Conservation (phyloP, 2,329 filamentous ascomycete species). For the Huntiella decipiens region DNA sequence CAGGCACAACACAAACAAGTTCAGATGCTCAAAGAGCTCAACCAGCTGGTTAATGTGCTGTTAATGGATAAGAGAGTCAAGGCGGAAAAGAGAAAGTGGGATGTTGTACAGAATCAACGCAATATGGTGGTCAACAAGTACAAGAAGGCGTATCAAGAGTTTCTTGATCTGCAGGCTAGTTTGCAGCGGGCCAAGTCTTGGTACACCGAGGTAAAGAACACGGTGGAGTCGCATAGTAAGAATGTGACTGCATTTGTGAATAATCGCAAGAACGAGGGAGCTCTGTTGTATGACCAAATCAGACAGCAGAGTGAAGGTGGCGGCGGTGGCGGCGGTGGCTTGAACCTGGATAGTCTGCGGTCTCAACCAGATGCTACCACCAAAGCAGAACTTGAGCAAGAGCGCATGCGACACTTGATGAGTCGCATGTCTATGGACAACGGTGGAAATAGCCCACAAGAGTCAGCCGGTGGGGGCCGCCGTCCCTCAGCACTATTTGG, state of each 20-base stretch:
- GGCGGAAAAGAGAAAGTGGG: slow-evolving; percentile 88
- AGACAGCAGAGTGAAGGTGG: slow-evolving; percentile 31
- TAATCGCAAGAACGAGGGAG: slow-evolving; percentile 79
- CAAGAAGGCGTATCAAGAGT: slow-evolving; percentile 80
- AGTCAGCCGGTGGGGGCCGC: slow-evolving; percentile 10
- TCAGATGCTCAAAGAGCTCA: slow-evolving; percentile 85
- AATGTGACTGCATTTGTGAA: slow-evolving; percentile 96
- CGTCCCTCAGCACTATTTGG: slow-evolving; percentile 29
- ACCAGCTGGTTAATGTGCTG: slow-evolving; percentile 65
- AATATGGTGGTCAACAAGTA: slow-evolving; percentile 70
- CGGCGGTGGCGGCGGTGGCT: too few species aligned
- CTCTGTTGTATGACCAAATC: slow-evolving; percentile 73
- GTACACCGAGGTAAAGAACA: slow-evolving; percentile 91
- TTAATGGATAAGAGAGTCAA: slow-evolving; percentile 87
- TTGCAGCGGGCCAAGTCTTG: slow-evolving; percentile 77
- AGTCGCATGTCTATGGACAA: slow-evolving; percentile 84
- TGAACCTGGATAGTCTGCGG: too few species aligned
- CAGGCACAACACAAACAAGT: slow-evolving; percentile 94
- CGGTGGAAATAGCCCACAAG: slow-evolving; percentile 12
- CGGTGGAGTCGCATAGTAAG: slow-evolving; percentile 75
- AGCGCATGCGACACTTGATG: slow-evolving; percentile 76
- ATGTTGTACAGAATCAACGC: slow-evolving; percentile 66
- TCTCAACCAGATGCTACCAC: neutral
- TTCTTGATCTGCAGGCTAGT: slow-evolving; percentile 73
- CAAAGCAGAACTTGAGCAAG: slow-evolving; percentile 63